Evolutionary conservation across 1,284 basidiomycete genomes (phyloP).

Genomic region (Laetiporus sulphureus): DNA sequence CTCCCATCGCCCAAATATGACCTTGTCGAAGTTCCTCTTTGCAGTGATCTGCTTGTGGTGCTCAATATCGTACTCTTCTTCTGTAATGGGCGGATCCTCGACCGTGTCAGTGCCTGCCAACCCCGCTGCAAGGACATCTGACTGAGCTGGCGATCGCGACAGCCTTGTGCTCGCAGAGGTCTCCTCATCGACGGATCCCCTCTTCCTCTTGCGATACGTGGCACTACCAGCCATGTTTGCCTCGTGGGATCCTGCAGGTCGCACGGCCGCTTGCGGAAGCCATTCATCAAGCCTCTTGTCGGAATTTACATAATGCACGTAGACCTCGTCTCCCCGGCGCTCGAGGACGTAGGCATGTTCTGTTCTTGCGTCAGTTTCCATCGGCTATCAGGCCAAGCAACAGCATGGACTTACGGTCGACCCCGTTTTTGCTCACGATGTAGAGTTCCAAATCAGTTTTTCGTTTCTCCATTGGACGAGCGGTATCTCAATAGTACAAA

Average conservation of each 20-base stretch:
- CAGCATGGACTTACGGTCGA: conserved; percentile 34
- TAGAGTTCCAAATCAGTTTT: conserved; percentile 16
- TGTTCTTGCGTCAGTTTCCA: conserved; percentile 19
- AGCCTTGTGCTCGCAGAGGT: conserved; percentile 8
- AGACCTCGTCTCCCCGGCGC: conserved; percentile 41
- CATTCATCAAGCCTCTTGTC: conserved; percentile 79
- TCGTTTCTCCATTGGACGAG: conserved; percentile 16
- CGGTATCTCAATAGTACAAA: too few species aligned
- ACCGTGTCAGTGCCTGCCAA: conserved; percentile 11
- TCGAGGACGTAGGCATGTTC: conserved; percentile 46
- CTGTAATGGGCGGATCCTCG: conserved; percentile 35
- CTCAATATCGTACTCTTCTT: conserved; percentile 61
- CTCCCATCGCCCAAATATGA: conserved; percentile 69
- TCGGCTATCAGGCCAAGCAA: conserved; percentile 7
- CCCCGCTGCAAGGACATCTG: conserved; percentile 7
- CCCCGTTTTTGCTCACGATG: conserved; percentile 34
- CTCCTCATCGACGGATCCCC: conserved; percentile 12
- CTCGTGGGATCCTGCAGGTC: conserved; percentile 19
- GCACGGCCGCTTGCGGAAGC: conserved; percentile 43
- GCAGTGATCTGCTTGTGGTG: conserved; percentile 61
- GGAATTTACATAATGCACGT: conserved; percentile 60
- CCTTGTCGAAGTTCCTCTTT: conserved; percentile 72
- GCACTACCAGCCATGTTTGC: conserved; percentile 12
- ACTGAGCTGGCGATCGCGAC: conserved; percentile 11
- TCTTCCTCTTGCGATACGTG: conserved; percentile 26